phyloP scores from a whole-genome alignment of 345 rosid species.

The Dipteronia sinensis region DNA sequence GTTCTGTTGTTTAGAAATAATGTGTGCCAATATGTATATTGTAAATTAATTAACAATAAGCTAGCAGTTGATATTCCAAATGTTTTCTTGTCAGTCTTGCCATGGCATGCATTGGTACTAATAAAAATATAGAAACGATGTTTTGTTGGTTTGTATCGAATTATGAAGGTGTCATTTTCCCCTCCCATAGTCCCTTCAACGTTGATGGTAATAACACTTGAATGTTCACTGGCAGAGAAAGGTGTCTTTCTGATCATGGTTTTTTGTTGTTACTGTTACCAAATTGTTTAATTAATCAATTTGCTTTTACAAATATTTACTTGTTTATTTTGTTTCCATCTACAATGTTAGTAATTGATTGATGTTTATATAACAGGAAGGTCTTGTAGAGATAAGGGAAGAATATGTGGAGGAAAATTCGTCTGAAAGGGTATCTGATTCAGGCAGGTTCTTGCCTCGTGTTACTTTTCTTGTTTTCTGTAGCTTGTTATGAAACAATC shows the following conservation, averaged over 20 bases:
- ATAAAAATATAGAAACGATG: not conserved
- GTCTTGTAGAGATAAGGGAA: slow-evolving; percentile 90
- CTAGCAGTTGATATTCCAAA: not conserved
- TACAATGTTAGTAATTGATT: not conserved
- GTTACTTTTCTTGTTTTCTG: slow-evolving; percentile 2
- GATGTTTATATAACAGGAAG: slow-evolving; percentile 53
- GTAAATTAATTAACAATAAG: not conserved
- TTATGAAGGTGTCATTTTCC: not conserved
- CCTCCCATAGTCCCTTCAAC: not conserved
- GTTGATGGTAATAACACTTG: not conserved
- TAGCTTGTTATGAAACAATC: not conserved
- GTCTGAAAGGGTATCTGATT: slow-evolving; percentile 35
- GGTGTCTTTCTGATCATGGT: not conserved
- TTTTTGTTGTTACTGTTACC: not conserved
- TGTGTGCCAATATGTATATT: not conserved
- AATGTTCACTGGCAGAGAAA: not conserved
- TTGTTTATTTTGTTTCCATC: not conserved
- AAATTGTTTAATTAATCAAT: not conserved
- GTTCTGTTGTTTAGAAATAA: not conserved
- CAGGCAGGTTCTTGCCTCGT: slow-evolving; percentile 36
- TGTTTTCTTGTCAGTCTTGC: not conserved
- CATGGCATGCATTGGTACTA: not conserved
- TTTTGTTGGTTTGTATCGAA: not conserved
- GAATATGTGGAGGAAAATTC: slow-evolving; percentile 59
- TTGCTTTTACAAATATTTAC: not conserved